phyloP scores from a whole-genome alignment of 495 filamentous ascomycete genomes.

The Podospora pseudopauciseta region DNA sequence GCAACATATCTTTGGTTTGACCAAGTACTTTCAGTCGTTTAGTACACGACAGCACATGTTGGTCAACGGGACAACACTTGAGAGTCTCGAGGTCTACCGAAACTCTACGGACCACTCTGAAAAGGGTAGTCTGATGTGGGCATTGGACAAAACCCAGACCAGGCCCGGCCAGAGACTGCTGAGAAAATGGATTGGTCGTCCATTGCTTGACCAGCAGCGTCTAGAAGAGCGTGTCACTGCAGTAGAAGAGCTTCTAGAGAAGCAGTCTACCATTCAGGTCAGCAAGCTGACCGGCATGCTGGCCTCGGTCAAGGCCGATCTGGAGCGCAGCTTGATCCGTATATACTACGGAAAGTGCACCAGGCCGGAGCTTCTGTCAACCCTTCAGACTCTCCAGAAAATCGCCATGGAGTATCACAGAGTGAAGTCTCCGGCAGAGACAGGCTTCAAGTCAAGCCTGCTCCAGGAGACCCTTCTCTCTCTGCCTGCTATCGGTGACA shows the following conservation, averaged over 20 bases:
- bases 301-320: slow-evolving; percentile 67
- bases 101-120: slow-evolving; percentile 86
- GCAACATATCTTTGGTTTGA: slow-evolving; percentile 93
- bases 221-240: slow-evolving; percentile 83
- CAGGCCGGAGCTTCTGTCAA: slow-evolving; percentile 79
- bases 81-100: slow-evolving; percentile 91
- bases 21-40: slow-evolving; percentile 97
- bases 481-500: slow-evolving; percentile 70
- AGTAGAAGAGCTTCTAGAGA: slow-evolving; percentile 80
- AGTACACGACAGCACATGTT: slow-evolving; percentile 94
- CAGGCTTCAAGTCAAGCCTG: slow-evolving; percentile 68
- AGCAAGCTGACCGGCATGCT: slow-evolving; percentile 72
- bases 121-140: slow-evolving; percentile 94
- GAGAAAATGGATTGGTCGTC: slow-evolving; percentile 92
- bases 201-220: slow-evolving; percentile 71
- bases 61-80: slow-evolving; percentile 90
- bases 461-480: slow-evolving; percentile 70
- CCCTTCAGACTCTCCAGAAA: slow-evolving; percentile 78
- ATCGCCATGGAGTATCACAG: slow-evolving; percentile 70
- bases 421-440: slow-evolving; percentile 61
- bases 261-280: slow-evolving; percentile 58
- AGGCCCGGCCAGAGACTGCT: slow-evolving; percentile 84
- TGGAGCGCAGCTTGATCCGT: slow-evolving; percentile 87
- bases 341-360: slow-evolving; percentile 97
- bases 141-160: slow-evolving; percentile 86